Base-by-base conservation (phyloP, 1,284 basidiomycete genomes). In the Microbotryomycetes sp. region DNA sequence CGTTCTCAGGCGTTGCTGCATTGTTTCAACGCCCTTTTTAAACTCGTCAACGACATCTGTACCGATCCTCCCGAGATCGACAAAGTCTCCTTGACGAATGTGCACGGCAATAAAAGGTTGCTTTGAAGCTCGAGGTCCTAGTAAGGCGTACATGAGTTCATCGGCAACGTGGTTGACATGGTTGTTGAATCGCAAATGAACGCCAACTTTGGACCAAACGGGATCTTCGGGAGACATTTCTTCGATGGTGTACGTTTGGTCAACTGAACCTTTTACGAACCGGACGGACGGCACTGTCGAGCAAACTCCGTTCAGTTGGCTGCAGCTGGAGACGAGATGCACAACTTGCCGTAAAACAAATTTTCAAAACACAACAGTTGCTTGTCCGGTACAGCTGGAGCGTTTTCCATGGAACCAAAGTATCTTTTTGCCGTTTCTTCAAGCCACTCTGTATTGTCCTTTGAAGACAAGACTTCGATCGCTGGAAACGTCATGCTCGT, bases 321-420 rank as follows among this genome's bases (percentile, higher is more conserved):
- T 41, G 30, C 52, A 41, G 4, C 21, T 41, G 18, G 35, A 41
- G 35, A 41, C n/a, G 35, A 41, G 35, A 41, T 11, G 18, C 35
- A 41, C 3, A 11, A 52, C 28, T 41, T 6, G 26, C 53, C 35
- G 50, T 61, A 67, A 52, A 65, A 67, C 16, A 65, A 51, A 54
- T 67, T 65, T 52, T 67, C 66, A 48, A 67, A 65, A 57, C 66
- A 67, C 29, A 67, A 46, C 23, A 67, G 45, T 46, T 65, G 58
- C 31, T 49, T 45, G 53, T 67, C 66, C 21, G 66, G 66, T 49
- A 59, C 58, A 2, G 58, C 35, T 7, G 66, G 66, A 2, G 63
- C 56, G 23, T 54, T 50, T 15, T 59, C 60, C n/a, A 57, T 23
- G 1, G 35, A 27, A 16, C 57, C 61, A 41, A 57, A 63, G 15